Base-by-base conservation (phyloP, 306 rosid genomes). In the Cucurbita moschata region DNA sequence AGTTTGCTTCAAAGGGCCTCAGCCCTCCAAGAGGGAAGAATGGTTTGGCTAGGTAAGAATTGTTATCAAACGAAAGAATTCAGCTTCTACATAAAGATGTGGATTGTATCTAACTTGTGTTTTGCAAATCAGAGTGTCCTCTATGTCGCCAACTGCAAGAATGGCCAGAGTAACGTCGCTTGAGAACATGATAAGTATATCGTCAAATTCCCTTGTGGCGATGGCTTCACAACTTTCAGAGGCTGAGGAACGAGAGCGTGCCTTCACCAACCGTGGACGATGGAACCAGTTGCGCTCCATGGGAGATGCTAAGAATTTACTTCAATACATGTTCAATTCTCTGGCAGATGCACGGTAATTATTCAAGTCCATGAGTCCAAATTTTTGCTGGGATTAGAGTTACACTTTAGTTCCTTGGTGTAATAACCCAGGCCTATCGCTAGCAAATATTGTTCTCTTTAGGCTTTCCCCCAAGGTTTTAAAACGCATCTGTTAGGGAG, bases 201-300 rank as follows among this genome's bases (percentile, higher is more conserved):
- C 99, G 63, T 95, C 99, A 74, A 89, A 95, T 79, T 95, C 99
- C 44, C 96, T 95, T 73, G 99, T 95, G 60, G 92, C 97, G 39
- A 95, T 95, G 99, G 99, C 99, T 78, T 95, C 99, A 44, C 99
- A 95, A 83, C 97, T 95, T 80, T 95, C 99, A 2, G 99, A 95
- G 85, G 97, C 97, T 77, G 99, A 95, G 88, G 99, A 95, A 79
- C 80, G 99, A 75, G 99, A 91, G 44, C 92, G 97, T 60, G 96
- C 97, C 69, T 95, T 95, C 81, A 79, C 96, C 57, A 91, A 82
- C 81, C 92, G 99, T 13, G 99, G 99, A 71, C 97, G 97, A 74
- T 95, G 99, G 99, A 95, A 80, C 80, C 99, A 91, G 71, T 78
- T 95, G 86, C 99, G 99, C 59, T 95, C 99, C 74, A 91, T 95